phyloP scores from a whole-genome alignment of 73 alveolate genomes.

The Blepharisma stoltei region DNA sequence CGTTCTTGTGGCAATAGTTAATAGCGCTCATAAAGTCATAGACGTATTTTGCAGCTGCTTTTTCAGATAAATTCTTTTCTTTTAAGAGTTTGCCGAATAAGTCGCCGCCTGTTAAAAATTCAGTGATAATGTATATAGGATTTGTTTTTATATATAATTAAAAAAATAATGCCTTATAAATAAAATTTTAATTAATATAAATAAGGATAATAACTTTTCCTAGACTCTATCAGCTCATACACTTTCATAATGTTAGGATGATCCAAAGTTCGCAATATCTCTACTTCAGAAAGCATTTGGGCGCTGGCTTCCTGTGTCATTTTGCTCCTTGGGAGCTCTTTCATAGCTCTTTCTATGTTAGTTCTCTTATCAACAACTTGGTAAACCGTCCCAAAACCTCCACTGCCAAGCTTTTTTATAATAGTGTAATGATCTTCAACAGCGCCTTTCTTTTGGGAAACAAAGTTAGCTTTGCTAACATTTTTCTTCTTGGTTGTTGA shows the following conservation, averaged over 20 bases:
- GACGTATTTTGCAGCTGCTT: constrained; percentile 75
- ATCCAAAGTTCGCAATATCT: constrained; percentile 26
- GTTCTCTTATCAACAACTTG: constrained; percentile 6
- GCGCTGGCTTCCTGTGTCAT: background rate
- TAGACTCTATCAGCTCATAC: constrained; percentile 68
- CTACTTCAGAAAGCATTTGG: background rate
- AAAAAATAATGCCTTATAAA: no score
- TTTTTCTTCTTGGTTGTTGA: background rate
- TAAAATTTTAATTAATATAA: no score
- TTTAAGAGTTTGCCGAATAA: constrained; percentile 58
- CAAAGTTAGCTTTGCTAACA: background rate
- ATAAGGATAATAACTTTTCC: constrained; percentile 60
- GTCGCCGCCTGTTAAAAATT: constrained; percentile 86
- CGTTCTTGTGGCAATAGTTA: constrained; percentile 83
- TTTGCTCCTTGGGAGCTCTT: background rate
- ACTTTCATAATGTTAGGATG: constrained; percentile 79
- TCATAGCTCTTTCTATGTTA: constrained; percentile 10
- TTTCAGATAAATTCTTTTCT: constrained; percentile 64
- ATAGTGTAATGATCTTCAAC: background rate
- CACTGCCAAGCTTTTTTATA: constrained; percentile 6
- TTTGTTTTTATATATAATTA: no score
- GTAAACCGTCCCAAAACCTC: background rate
- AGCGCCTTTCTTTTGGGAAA: background rate
- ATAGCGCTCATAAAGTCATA: constrained; percentile 74
- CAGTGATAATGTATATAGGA: constrained; percentile 71